Percentiles rank a stretch among this genome's conserved stretches.
Evolutionary conservation across 140 eudicot species (phyloP).

Genomic region (Eryngium alpinum): DNA sequence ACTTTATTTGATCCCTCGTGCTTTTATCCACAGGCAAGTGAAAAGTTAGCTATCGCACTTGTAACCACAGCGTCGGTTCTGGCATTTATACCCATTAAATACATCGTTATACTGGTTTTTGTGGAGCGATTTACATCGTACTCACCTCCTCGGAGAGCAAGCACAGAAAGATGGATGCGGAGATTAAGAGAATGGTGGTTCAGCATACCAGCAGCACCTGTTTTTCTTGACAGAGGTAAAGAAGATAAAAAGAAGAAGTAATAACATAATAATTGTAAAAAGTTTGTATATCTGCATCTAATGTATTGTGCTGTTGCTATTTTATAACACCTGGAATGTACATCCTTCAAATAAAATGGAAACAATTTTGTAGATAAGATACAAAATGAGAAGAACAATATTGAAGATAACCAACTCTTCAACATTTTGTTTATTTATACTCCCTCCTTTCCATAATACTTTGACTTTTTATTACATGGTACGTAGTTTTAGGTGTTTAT

Average conservation of each 20-base stretch:
- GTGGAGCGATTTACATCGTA: constrained; percentile 66
- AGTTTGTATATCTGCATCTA: no score
- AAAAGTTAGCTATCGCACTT: constrained; percentile 50
- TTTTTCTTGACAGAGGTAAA: constrained; percentile 49
- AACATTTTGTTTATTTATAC: no score
- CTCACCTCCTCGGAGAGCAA: constrained; percentile 63
- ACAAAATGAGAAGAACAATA: no score
- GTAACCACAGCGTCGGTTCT: constrained; percentile 41
- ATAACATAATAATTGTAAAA: constrained; percentile 6
- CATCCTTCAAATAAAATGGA: no score
- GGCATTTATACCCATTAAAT: constrained; percentile 49
- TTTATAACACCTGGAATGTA: no score
- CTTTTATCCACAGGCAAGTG: constrained; percentile 62
- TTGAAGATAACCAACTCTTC: no score
- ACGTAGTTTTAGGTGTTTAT: no score
- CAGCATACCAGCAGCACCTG: constrained; percentile 98
- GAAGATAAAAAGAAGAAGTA: constrained; percentile 74
- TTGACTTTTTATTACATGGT: no score
- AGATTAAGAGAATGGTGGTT: constrained; percentile 95
- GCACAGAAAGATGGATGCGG: constrained; percentile 64
- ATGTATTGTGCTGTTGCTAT: no score
- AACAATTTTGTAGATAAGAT: no score
- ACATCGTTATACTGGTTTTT: constrained; percentile 39
- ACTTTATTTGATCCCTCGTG: background rate
- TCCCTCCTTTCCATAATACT: no score